Conservation (phyloP, 2,329 filamentous ascomycete species). For the Diaporthe batatas region DNA sequence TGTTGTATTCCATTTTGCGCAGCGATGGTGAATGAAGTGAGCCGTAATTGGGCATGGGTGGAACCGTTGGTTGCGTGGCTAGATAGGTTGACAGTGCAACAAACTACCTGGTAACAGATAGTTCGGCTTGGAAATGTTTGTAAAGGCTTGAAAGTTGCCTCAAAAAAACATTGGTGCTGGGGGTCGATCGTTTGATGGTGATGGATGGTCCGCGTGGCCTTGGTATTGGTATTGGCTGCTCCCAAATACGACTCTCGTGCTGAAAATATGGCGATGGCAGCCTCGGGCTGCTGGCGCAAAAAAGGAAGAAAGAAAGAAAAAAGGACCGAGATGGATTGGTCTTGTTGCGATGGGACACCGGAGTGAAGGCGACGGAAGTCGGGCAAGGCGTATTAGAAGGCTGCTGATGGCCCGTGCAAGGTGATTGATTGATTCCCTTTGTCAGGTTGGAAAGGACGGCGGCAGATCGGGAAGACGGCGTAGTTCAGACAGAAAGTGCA, state of each 20-base stretch:
- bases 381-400: conserved; percentile 10
- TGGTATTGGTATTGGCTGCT: conserved; percentile 1
- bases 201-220: conserved; percentile 16
- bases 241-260: conserved; percentile 1
- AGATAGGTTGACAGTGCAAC: conserved; percentile 12
- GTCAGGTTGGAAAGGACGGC: conserved; percentile 1
- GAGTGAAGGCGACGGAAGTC: conserved; percentile 1
- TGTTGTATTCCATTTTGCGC: conserved; percentile 83
- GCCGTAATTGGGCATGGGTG: conserved; percentile 80
- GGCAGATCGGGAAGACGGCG: conserved; percentile 16
- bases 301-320: too few species aligned
- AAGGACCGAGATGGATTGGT: conserved; percentile 10
- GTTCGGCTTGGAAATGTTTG: conserved; percentile 17
- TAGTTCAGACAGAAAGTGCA: conserved; percentile 15
- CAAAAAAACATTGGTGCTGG: conserved; percentile 39
- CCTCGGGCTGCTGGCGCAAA: conserved; percentile 33
- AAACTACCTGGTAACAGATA: conserved; percentile 26
- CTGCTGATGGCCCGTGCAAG: conserved; percentile 8
- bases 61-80: conserved; percentile 42
- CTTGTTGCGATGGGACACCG: background rate
- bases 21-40: conserved; percentile 80
- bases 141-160: conserved; percentile 2
- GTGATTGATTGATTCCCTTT: conserved; percentile 1
- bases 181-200: conserved; percentile 1
- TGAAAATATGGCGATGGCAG: conserved; percentile 15